A percentile compares a stretch with the other conserved stretches of the same genome.
These are phyloP conservation scores for Saccharomycopsis synnaedendra DNA, from an alignment of 805 yeast species.

Conservation along the genomic window DNA sequence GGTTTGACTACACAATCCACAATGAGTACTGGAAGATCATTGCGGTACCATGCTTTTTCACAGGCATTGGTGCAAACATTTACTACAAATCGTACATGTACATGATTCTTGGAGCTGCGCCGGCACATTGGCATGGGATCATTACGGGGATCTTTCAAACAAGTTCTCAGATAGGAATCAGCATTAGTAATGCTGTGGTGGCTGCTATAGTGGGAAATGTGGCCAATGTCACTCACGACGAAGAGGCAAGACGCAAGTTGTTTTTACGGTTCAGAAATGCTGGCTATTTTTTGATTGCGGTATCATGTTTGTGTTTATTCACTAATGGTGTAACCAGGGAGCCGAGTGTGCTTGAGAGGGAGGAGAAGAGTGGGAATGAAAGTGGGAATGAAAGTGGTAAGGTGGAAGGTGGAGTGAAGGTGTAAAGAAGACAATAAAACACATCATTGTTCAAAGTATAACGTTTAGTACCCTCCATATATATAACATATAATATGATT, in stretches of 20 bases:
- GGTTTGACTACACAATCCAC: conserved; percentile 2
- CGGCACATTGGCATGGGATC: conserved; percentile 28
- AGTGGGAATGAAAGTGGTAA: no score
- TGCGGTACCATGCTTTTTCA: conserved; percentile 15
- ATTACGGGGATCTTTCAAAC: conserved; percentile 28
- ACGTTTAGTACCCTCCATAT: no score
- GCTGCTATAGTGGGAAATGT: conserved; percentile 22
- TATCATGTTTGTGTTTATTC: neutral
- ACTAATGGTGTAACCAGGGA: no score
- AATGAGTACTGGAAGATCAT: conserved; percentile 8
- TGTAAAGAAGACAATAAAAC: no score
- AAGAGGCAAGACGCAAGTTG: neutral
- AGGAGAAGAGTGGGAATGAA: no score
- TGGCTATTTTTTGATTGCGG: conserved; percentile 1
- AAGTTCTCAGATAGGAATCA: conserved; percentile 24
- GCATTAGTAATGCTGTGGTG: conserved; percentile 21
- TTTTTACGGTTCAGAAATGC: neutral
- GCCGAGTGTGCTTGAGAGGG: no score
- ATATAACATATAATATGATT: no score
- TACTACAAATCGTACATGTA: conserved; percentile 26
- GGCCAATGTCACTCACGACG: neutral
- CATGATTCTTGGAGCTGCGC: conserved; percentile 24
- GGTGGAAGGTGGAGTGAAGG: no score
- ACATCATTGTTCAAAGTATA: no score
- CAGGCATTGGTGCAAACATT: conserved; percentile 22